Conservation (phyloP, 2,329 filamentous ascomycete species). For the Neofusicoccum sp. region DNA sequence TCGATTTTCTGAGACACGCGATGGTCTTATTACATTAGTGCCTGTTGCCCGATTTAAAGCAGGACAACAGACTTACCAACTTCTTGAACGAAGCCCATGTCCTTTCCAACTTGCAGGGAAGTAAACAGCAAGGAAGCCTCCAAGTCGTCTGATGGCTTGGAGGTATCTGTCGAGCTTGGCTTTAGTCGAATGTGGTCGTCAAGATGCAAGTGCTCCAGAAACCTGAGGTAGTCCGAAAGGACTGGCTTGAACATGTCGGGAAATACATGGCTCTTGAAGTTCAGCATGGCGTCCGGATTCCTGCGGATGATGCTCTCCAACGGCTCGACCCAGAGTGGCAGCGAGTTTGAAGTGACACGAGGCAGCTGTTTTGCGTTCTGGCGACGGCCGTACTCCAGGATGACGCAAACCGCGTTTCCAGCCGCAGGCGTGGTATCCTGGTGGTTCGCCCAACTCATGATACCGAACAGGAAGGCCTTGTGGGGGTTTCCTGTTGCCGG, state of each 20-base stretch:
- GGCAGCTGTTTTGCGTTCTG: background rate
- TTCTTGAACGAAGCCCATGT: constrained; percentile 45
- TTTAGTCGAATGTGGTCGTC: constrained; percentile 26
- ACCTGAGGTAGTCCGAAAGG: constrained; percentile 38
- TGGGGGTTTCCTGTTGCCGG: background rate
- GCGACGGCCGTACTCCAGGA: constrained; percentile 30
- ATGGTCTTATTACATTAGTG: constrained; percentile 24
- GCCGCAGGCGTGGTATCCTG: constrained; percentile 41
- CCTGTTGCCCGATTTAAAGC: background rate
- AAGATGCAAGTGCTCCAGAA: constrained; percentile 41
- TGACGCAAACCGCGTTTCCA: constrained; percentile 37
- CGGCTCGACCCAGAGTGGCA: constrained; percentile 40
- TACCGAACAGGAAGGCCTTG: constrained; percentile 21
- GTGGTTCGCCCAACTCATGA: constrained; percentile 39
- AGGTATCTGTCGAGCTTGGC: background rate
- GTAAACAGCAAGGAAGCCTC: constrained; percentile 33
- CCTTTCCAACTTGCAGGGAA: constrained; percentile 46
- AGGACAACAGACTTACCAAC: constrained; percentile 28
- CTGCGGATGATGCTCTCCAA: constrained; percentile 32
- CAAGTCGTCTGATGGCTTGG: constrained; percentile 28
- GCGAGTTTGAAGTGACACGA: background rate
- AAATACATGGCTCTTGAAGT: constrained; percentile 48
- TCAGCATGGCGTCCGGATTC: constrained; percentile 37
- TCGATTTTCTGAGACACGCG: constrained; percentile 26
- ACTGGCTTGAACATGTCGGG: constrained; percentile 47